These are phyloP conservation scores for Primulina huaijiensis DNA, from an alignment of 257 asterid genomes.

Conservation along the genomic window DNA sequence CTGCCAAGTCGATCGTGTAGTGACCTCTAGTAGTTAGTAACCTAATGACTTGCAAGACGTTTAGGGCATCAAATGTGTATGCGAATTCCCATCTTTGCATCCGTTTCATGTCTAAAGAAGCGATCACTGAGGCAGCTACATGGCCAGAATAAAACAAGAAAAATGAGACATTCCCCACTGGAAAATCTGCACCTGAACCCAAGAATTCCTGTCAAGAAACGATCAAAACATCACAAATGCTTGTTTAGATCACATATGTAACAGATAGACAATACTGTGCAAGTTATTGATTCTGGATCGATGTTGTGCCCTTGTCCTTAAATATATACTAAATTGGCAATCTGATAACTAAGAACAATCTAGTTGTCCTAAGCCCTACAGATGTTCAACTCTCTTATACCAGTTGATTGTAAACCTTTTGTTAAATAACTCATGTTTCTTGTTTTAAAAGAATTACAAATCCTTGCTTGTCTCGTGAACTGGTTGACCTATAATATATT, in stretches of 20 bases:
- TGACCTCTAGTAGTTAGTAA: constrained; percentile 86
- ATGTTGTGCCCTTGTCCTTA: no score
- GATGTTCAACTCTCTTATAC: background rate
- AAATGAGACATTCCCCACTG: constrained; percentile 92
- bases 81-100: constrained; percentile 76
- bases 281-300: background rate
- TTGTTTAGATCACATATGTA: background rate
- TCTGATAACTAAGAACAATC: background rate
- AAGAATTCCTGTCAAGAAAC: constrained; percentile 57
- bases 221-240: background rate
- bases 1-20: constrained; percentile 86
- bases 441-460: background rate
- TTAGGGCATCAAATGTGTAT: constrained; percentile 54
- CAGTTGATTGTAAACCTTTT: background rate
- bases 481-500: background rate
- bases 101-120: constrained; percentile 83
- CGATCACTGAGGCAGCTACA: constrained; percentile 89
- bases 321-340: background rate
- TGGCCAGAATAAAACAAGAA: constrained; percentile 89
- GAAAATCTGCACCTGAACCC: constrained; percentile 93
- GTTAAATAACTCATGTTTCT: background rate
- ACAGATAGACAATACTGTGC: background rate
- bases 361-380: background rate
- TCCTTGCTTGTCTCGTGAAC: background rate
- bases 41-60: constrained; percentile 70